Percentiles rank a stretch among this genome's conserved stretches.
Evolutionary conservation across 371 early-diverging fungal species (phyloP).

Genomic region (Sporodiniella umbellata): DNA sequence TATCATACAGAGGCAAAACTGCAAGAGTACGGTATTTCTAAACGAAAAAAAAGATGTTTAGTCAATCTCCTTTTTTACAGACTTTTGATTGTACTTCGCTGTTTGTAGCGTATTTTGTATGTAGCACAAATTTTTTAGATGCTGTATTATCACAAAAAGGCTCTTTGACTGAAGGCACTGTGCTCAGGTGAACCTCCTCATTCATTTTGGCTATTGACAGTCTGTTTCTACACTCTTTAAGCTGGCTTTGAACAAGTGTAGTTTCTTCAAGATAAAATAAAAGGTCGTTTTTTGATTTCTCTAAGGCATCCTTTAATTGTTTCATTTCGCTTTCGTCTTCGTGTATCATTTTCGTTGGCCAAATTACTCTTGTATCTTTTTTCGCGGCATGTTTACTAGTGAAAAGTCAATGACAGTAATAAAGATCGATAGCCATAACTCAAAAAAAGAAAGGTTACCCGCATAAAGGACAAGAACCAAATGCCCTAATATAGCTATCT

Average conservation of each 20-base stretch:
- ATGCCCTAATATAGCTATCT: not conserved
- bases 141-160: not conserved
- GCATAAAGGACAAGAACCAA: constrained; percentile 13
- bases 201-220: not conserved
- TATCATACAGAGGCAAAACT: constrained; percentile 3
- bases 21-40: constrained; percentile 5
- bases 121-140: not conserved
- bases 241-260: not conserved
- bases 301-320: not conserved
- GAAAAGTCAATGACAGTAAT: too few species aligned
- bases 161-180: not conserved
- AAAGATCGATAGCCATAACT: too few species aligned
- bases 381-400: constrained; percentile 1
- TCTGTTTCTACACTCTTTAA: constrained; percentile 1
- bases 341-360: constrained; percentile 13
- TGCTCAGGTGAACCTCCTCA: not conserved
- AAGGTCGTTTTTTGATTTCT: not conserved
- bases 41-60: not conserved
- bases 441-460: constrained; percentile 5
- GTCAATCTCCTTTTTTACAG: too few species aligned
- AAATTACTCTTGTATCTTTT: constrained; percentile 10
- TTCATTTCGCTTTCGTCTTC: constrained; percentile 1
- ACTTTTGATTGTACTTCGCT: not conserved
- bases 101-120: not conserved
- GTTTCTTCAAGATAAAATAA: not conserved